Evolutionary conservation across 2,329 filamentous ascomycete genomes (phyloP).

Genomic region (Mariannaea elegans): DNA sequence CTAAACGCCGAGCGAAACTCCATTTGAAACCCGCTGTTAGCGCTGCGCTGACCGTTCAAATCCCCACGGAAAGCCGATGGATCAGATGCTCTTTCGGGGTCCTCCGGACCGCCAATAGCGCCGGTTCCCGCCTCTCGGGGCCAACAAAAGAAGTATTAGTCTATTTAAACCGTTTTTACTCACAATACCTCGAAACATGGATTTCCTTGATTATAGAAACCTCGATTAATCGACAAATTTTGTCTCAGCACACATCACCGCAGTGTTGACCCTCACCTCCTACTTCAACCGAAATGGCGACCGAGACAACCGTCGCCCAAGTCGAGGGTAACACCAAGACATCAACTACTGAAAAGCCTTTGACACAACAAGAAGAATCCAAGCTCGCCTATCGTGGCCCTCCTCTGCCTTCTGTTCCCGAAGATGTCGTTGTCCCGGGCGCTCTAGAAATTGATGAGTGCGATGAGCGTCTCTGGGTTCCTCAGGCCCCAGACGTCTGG

Average conservation of each 20-base stretch:
- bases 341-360: background rate
- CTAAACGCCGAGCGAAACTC: background rate
- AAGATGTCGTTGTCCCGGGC: constrained; percentile 37
- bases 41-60: background rate
- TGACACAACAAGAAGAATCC: constrained; percentile 1
- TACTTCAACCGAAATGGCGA: background rate
- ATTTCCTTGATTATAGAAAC: too few relatives aligned
- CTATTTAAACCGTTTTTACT: too few relatives aligned
- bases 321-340: background rate
- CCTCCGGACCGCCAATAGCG: constrained; percentile 6
- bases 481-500: constrained; percentile 42
- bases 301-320: background rate
- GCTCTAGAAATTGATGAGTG: constrained; percentile 40
- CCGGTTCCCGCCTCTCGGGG: background rate
- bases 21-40: background rate
- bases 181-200: too few relatives aligned
- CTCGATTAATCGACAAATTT: too few relatives aligned
- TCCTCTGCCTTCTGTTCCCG: constrained; percentile 31
- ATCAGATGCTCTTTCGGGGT: background rate
- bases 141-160: too few relatives aligned
- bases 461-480: constrained; percentile 45
- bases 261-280: too few relatives aligned
- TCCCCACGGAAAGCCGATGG: background rate
- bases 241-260: too few relatives aligned
- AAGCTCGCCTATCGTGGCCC: constrained; percentile 33